Conservation (phyloP, 1,139 yeast genomes). For the Geotrichum restrictum region DNA sequence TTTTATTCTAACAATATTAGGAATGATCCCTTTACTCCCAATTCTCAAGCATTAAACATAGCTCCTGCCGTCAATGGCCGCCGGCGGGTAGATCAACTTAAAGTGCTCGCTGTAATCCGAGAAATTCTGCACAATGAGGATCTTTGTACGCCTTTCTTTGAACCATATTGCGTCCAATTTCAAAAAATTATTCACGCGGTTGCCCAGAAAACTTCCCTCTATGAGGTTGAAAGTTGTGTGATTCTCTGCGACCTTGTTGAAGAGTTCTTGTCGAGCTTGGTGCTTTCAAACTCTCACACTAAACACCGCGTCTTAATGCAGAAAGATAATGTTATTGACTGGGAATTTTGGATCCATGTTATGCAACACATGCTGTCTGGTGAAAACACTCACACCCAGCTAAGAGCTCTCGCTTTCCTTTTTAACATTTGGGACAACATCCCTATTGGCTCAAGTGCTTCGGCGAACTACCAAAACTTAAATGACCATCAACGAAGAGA, state of each 20-base stretch:
- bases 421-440: slow-evolving; percentile 72
- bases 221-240: slow-evolving; percentile 46
- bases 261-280: slow-evolving; percentile 38
- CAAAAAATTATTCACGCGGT: slow-evolving; percentile 40
- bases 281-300: slow-evolving; percentile 30
- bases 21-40: slow-evolving; percentile 9
- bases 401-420: slow-evolving; percentile 60
- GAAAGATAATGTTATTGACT: slow-evolving; percentile 45
- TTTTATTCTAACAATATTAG: slow-evolving; percentile 18
- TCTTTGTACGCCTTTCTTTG: slow-evolving; percentile 34
- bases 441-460: slow-evolving; percentile 42
- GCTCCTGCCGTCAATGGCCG: slow-evolving; percentile 27
- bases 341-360: slow-evolving; percentile 75
- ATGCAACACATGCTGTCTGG: slow-evolving; percentile 56
- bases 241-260: slow-evolving; percentile 48
- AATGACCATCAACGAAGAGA: background rate
- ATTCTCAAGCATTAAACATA: slow-evolving; percentile 11
- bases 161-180: slow-evolving; percentile 35
- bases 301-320: slow-evolving; percentile 29
- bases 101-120: slow-evolving; percentile 35
- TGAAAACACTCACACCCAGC: slow-evolving; percentile 58
- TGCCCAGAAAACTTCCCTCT: slow-evolving; percentile 38
- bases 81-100: slow-evolving; percentile 38
- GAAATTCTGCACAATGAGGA: slow-evolving; percentile 40
- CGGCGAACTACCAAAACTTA: background rate